phyloP scores from a whole-genome alignment of 2,329 filamentous ascomycete genomes.

The Scedosporium minutisporum region DNA sequence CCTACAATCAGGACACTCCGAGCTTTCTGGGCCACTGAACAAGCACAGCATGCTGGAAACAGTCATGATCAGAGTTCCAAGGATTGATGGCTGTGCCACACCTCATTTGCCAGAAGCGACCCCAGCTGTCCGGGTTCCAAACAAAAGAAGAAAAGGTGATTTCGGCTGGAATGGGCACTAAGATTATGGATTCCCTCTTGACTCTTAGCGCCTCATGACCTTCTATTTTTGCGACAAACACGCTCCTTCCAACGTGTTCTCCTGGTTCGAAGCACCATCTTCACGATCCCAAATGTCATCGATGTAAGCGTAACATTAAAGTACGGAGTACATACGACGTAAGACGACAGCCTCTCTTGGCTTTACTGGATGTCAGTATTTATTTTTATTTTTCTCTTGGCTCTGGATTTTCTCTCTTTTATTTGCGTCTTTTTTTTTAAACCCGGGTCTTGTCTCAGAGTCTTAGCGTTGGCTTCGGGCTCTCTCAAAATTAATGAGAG shows the following conservation, averaged over 20 bases:
- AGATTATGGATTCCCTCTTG: neutral
- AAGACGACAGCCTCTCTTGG: too few species aligned
- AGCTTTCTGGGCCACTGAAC: neutral
- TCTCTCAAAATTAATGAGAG: too few species aligned
- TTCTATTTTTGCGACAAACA: neutral
- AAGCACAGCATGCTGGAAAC: neutral
- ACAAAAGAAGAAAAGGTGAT: neutral
- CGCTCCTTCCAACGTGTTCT: neutral
- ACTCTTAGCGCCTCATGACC: neutral
- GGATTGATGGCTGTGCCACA: too few species aligned
- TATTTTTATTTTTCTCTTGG: neutral
- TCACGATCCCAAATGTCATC: too few species aligned
- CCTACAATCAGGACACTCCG: neutral
- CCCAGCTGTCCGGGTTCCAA: neutral
- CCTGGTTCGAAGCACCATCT: too few species aligned
- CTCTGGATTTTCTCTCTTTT: neutral
- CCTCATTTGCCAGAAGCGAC: neutral
- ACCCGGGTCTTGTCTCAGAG: too few species aligned
- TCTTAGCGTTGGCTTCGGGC: too few species aligned
- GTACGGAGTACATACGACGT: neutral
- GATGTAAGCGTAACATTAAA: neutral
- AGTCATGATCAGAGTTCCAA: too few species aligned
- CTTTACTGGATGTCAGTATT: neutral
- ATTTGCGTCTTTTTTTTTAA: too few species aligned
- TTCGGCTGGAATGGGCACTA: neutral